Percentiles rank a stretch among this genome's conserved stretches.
Evolutionary conservation across 371 early-diverging fungal genomes (phyloP).

Genomic region (Mucor saturninus): DNA sequence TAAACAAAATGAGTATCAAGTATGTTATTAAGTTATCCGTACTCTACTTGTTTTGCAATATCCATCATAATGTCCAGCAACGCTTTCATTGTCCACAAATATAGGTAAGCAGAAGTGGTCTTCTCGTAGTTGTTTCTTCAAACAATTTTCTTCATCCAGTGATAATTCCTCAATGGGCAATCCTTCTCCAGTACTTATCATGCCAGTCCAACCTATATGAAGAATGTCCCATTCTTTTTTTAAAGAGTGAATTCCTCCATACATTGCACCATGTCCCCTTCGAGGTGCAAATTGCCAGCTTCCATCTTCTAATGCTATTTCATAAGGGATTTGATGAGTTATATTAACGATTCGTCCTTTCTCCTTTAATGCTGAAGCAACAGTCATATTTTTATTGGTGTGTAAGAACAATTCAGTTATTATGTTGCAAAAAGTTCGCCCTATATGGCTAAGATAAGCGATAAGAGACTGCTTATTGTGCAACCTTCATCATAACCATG

Average conservation of each 20-base stretch:
- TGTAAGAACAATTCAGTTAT: too few species aligned
- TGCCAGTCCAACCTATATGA: slow-evolving; percentile 75
- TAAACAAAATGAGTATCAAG: slow-evolving; percentile 20
- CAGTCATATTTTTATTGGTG: not conserved
- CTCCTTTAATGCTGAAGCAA: not conserved
- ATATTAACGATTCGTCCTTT: slow-evolving; percentile 36
- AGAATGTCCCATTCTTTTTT: slow-evolving; percentile 53
- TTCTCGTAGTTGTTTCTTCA: slow-evolving; percentile 48
- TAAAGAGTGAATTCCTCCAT: slow-evolving; percentile 70
- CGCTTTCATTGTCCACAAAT: slow-evolving; percentile 72
- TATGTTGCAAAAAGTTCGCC: too few species aligned
- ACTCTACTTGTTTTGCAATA: slow-evolving; percentile 86
- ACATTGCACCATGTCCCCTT: slow-evolving; percentile 79
- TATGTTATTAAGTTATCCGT: not conserved
- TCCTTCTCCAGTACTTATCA: slow-evolving; percentile 29
- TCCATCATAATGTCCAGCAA: slow-evolving; percentile 85
- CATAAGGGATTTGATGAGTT: slow-evolving; percentile 36
- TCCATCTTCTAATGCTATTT: slow-evolving; percentile 17
- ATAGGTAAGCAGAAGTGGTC: slow-evolving; percentile 74
- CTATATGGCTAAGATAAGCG: too few species aligned
- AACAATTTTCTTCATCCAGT: slow-evolving; percentile 39
- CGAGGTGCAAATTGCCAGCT: slow-evolving; percentile 52
- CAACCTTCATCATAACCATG: too few species aligned
- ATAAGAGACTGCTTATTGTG: too few species aligned
- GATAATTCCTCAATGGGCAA: slow-evolving; percentile 15